These are phyloP conservation scores for Taphrina pruni DNA, from an alignment of 1,139 yeast species.

Conservation along the genomic window DNA sequence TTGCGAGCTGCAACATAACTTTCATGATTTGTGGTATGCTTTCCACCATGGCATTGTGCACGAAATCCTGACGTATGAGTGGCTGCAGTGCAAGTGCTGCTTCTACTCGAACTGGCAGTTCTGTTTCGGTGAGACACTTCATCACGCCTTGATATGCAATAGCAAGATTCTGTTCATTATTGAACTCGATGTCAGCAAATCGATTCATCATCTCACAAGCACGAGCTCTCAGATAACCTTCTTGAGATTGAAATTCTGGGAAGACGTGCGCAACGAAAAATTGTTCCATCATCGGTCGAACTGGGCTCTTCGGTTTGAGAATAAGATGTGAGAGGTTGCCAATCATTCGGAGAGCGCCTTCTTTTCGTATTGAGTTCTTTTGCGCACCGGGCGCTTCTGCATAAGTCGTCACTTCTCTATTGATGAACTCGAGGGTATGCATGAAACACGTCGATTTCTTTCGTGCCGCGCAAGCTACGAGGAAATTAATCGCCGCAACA, in stretches of 20 bases:
- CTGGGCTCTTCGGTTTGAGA: slow-evolving; percentile 63
- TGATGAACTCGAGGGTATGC: slow-evolving; percentile 70
- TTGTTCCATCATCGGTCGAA: slow-evolving; percentile 67
- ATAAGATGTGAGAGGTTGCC: slow-evolving; percentile 73
- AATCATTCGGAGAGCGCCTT: slow-evolving; percentile 78
- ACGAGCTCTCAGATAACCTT: slow-evolving; percentile 80
- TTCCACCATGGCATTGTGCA: slow-evolving; percentile 68
- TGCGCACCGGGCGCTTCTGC: slow-evolving; percentile 57
- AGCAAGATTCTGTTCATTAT: slow-evolving; percentile 57
- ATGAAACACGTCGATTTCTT: slow-evolving; percentile 66
- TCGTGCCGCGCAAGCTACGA: slow-evolving; percentile 72
- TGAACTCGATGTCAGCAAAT: slow-evolving; percentile 69
- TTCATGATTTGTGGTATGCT: slow-evolving; percentile 85
- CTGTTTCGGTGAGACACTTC: slow-evolving; percentile 60
- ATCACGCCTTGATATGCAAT: slow-evolving; percentile 71
- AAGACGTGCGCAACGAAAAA: slow-evolving; percentile 69
- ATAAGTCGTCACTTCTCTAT: slow-evolving; percentile 56
- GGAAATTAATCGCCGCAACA: slow-evolving; percentile 78
- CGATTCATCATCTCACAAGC: slow-evolving; percentile 78
- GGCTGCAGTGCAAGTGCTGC: slow-evolving; percentile 88
- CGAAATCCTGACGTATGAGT: slow-evolving; percentile 67
- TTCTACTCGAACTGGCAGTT: slow-evolving; percentile 80
- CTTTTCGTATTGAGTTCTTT: slow-evolving; percentile 71
- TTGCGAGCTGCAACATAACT: slow-evolving; percentile 72
- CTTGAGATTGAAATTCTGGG: slow-evolving; percentile 71